phyloP scores from a whole-genome alignment of 2,329 filamentous ascomycete genomes.

The Aureobasidium melanogenum region DNA sequence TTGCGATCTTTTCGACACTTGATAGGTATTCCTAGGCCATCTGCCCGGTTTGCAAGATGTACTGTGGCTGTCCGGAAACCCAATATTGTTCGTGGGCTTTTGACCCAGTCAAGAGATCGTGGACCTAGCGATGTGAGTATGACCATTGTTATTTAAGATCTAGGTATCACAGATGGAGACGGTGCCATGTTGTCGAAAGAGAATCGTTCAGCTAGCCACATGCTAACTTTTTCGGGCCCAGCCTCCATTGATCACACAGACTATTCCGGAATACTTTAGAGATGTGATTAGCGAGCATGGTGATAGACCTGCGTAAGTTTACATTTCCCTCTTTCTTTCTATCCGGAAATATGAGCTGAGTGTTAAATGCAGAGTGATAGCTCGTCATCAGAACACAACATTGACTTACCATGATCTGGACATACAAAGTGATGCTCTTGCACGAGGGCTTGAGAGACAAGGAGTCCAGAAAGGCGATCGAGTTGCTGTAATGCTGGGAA shows the following conservation, averaged over 20 bases:
- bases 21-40: background rate
- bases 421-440: constrained; percentile 64
- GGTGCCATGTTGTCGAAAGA: background rate
- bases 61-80: background rate
- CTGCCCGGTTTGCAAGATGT: background rate
- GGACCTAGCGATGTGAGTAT: constrained; percentile 8
- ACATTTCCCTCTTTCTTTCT: background rate
- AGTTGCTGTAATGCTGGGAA: constrained; percentile 80
- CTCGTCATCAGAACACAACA: constrained; percentile 50
- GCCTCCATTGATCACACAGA: constrained; percentile 59
- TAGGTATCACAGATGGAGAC: background rate
- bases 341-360: background rate
- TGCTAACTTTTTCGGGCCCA: constrained; percentile 24
- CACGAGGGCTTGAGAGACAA: constrained; percentile 54
- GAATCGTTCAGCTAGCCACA: too few relatives aligned
- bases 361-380: constrained; percentile 41
- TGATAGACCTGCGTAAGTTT: constrained; percentile 51
- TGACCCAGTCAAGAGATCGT: constrained; percentile 9
- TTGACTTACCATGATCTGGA: constrained; percentile 73
- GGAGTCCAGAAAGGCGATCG: constrained; percentile 76
- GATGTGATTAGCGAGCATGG: constrained; percentile 55
- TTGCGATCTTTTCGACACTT: background rate
- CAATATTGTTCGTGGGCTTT: background rate
- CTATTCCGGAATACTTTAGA: constrained; percentile 65
- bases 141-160: background rate